phyloP scores from a whole-genome alignment of 2,329 filamentous ascomycete genomes.

The Botrytis hyacinthi region DNA sequence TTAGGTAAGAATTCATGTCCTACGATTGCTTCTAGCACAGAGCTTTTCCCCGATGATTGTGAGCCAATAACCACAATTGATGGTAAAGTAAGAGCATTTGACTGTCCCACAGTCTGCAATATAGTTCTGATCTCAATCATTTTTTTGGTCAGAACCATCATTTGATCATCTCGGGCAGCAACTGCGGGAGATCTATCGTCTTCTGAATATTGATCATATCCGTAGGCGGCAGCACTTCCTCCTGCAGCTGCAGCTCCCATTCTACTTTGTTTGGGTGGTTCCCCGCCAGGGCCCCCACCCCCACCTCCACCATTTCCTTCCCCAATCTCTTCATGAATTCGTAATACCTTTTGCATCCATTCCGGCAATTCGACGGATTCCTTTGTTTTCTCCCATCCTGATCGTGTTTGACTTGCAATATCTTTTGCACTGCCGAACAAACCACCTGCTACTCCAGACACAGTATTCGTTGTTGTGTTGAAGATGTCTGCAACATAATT shows the following conservation, averaged over 20 bases:
- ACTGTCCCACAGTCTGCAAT: slow-evolving; percentile 87
- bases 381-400: slow-evolving; percentile 81
- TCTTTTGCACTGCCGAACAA: slow-evolving; percentile 71
- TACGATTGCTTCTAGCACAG: slow-evolving; percentile 92
- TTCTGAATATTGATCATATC: slow-evolving; percentile 66
- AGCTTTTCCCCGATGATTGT: slow-evolving; percentile 97
- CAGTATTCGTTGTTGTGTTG: slow-evolving; percentile 68
- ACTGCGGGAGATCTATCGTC: slow-evolving; percentile 65
- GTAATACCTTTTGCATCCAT: slow-evolving; percentile 76
- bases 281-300: slow-evolving; percentile 45
- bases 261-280: slow-evolving; percentile 59
- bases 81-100: slow-evolving; percentile 79
- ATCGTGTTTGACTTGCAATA: slow-evolving; percentile 74
- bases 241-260: slow-evolving; percentile 62
- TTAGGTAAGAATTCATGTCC: slow-evolving; percentile 98
- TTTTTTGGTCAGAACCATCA: slow-evolving; percentile 99
- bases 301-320: slow-evolving; percentile 41
- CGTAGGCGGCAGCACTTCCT: slow-evolving; percentile 75
- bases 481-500: slow-evolving; percentile 76
- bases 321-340: slow-evolving; percentile 58
- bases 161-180: slow-evolving; percentile 86
- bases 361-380: slow-evolving; percentile 69
- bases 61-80: slow-evolving; percentile 99
- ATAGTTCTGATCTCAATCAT: slow-evolving; percentile 99
- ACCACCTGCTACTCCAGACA: slow-evolving; percentile 64